Conservation (phyloP, 1,284 basidiomycete species). For the Moesziomyces sp. region DNA sequence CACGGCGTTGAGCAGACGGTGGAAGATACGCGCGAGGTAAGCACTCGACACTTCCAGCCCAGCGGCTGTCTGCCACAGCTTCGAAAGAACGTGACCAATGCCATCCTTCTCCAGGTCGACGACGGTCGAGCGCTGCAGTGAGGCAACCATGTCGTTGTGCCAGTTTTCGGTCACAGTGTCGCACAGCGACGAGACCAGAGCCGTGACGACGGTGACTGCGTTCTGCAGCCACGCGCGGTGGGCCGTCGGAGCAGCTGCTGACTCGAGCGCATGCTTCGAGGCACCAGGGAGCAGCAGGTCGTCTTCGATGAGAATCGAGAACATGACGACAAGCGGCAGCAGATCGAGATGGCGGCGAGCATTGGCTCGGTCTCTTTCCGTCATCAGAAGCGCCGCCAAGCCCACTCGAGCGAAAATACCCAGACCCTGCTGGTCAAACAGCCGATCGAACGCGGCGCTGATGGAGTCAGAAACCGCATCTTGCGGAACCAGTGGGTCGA, state of each 20-base stretch:
- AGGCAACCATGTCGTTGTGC: slow-evolving; percentile 41
- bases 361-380: slow-evolving; percentile 75
- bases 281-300: slow-evolving; percentile 69
- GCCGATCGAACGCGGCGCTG: slow-evolving; percentile 3
- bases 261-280: slow-evolving; percentile 38
- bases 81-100: slow-evolving; percentile 31
- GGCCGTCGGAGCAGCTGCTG: slow-evolving; percentile 2
- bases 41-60: slow-evolving; percentile 14
- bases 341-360: slow-evolving; percentile 75
- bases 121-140: slow-evolving; percentile 26
- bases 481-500: slow-evolving; percentile 33
- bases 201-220: slow-evolving; percentile 43
- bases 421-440: slow-evolving; percentile 72
- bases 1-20: slow-evolving; percentile 55
- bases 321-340: slow-evolving; percentile 66
- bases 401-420: slow-evolving; percentile 76
- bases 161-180: slow-evolving; percentile 35
- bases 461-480: not conserved
- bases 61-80: slow-evolving; percentile 28
- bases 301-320: slow-evolving; percentile 68
- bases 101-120: slow-evolving; percentile 27
- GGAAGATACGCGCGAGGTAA: slow-evolving; percentile 55
- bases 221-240: slow-evolving; percentile 36
- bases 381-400: slow-evolving; percentile 74
- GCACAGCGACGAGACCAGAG: slow-evolving; percentile 39